A percentile compares a stretch with the other conserved stretches of the same genome.
Conservation (phyloP, 768 basidiomycete species). For the Collybia sp. region DNA sequence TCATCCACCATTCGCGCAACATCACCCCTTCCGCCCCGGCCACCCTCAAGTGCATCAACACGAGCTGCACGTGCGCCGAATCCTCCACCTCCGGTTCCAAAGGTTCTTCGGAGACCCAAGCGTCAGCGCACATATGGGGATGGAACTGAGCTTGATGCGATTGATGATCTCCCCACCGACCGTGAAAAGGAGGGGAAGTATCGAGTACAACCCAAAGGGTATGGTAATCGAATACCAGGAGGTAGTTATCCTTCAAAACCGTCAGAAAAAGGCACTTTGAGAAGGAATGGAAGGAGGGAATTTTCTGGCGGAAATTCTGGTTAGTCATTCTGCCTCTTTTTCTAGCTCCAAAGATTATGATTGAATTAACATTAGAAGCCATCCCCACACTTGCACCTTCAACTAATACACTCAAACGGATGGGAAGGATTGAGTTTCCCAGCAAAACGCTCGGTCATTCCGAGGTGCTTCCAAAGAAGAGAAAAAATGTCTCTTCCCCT, state of each 20-base stretch:
- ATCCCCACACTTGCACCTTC: slow-evolving; percentile 29
- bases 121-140: slow-evolving; percentile 75
- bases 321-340: slow-evolving; percentile 19
- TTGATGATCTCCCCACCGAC: slow-evolving; percentile 87
- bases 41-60: slow-evolving; percentile 51
- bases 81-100: slow-evolving; percentile 46
- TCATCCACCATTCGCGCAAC: slow-evolving; percentile 40
- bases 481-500: slow-evolving; percentile 43
- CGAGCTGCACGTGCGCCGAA: slow-evolving; percentile 30
- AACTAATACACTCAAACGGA: slow-evolving; percentile 53
- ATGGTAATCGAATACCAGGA: slow-evolving; percentile 59
- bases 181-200: slow-evolving; percentile 75
- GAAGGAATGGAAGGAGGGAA: slow-evolving; percentile 51
- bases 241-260: slow-evolving; percentile 41
- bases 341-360: not conserved
- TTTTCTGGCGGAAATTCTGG: slow-evolving; percentile 37
- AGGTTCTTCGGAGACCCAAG: slow-evolving; percentile 73
- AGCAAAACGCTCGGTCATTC: slow-evolving; percentile 25
- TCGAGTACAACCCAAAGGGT: slow-evolving; percentile 70
- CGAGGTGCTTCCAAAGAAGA: slow-evolving; percentile 44
- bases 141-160: slow-evolving; percentile 83
- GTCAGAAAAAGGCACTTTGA: slow-evolving; percentile 49
- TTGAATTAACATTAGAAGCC: slow-evolving; percentile 14
- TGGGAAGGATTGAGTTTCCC: slow-evolving; percentile 50
- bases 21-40: slow-evolving; percentile 57